Evolutionary conservation across 352 stramenopile species (phyloP), one percentile per base, ranked within the genome.

Genomic region (Phytophthora uliginosa): DNA sequence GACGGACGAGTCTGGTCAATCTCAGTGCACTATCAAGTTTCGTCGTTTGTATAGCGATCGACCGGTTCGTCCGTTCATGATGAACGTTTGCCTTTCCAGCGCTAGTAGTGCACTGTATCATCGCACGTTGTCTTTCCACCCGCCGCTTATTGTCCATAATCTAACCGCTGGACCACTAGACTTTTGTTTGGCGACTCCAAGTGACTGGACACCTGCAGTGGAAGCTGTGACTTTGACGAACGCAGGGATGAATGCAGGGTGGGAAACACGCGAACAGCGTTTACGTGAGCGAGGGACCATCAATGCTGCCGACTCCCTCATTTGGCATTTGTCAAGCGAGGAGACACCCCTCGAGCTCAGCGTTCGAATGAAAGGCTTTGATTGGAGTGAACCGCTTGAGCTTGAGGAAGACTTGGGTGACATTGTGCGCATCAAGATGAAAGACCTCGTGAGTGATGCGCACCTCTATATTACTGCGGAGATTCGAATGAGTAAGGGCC

Each of bases 291-390:
- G 87, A 58, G 89, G 87, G n/a, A 90, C 66, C 8, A 92, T 97
- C 36, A 86, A 87, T 55, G 74, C 94, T 20, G 90, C 88, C 0
- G 89, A 95, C 56, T 93, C 85, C 2, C 78, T 95, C 9, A 79
- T 94, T 47, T 97, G 89, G 88, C 90, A 97, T 79, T 73, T 95
- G 24, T 96, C 83, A 28, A 86, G 91, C 61, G 87, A 85, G 61
- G 82, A 94, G 51, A 93, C 89, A 2, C 89, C 88, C 28, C 75
- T 97, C 7, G 87, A 94, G 51, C 68, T 97, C 17, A 84, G 85
- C 36, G 76, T 97, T 52, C 84, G 90, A 34, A 93, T 95, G 66
- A 93, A 94, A 70, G 89, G 90, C 1, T 97, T 95, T 50, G 86
- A 94, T 22, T 97, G 90, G 90, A 97, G 90, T 58, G 88, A 95